A percentile compares a stretch with the other conserved stretches of the same genome.
Conservation (phyloP, 2,329 filamentous ascomycete species). For the Xylaria digitata region DNA sequence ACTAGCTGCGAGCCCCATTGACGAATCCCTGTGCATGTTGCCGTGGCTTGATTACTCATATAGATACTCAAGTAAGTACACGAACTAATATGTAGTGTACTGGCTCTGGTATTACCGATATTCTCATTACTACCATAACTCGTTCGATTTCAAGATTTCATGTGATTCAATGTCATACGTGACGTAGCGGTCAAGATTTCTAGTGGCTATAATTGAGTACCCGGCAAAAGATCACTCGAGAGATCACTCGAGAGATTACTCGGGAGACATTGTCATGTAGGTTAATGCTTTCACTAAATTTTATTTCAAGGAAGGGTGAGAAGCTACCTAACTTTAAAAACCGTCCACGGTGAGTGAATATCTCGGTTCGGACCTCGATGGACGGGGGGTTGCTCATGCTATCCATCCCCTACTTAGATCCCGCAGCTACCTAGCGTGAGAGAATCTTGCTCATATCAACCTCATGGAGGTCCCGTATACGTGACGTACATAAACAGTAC, state of each 20-base stretch:
- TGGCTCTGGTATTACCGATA: not conserved
- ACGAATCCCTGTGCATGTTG: slow-evolving; percentile 1
- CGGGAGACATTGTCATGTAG: too few species aligned
- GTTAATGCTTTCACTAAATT: not conserved
- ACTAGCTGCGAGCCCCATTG: slow-evolving; percentile 3
- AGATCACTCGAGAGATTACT: too few species aligned
- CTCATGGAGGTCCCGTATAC: slow-evolving; percentile 10
- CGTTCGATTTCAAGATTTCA: not conserved
- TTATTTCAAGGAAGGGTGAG: not conserved
- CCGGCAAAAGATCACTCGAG: too few species aligned
- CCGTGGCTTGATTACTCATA: too few species aligned
- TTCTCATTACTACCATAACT: not conserved
- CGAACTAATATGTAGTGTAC: not conserved
- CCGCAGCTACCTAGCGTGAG: slow-evolving; percentile 13
- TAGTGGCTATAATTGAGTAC: not conserved
- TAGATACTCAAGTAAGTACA: too few species aligned
- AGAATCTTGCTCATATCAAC: slow-evolving; percentile 36
- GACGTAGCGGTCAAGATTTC: not conserved
- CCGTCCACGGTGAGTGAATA: not conserved
- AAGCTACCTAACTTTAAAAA: not conserved
- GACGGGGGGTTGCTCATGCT: not conserved
- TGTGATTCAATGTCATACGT: too few species aligned
- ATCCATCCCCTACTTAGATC: slow-evolving; percentile 14
- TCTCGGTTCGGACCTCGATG: not conserved
- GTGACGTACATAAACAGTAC: not conserved